Conservation (phyloP, 345 rosid species). For the Tarenaya hassleriana region DNA sequence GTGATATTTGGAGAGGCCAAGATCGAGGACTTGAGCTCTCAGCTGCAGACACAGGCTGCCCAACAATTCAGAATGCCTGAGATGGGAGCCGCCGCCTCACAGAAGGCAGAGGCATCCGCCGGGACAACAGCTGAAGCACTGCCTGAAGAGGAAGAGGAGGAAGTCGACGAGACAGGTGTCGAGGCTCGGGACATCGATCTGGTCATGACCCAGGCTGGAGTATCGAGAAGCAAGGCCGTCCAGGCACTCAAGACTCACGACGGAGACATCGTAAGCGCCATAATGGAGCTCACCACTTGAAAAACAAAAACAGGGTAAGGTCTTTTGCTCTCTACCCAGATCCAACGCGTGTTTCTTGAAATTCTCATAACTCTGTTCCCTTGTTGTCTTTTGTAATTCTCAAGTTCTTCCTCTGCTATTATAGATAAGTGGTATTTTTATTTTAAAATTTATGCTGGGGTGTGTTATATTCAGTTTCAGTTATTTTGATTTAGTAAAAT, state of each 20-base stretch:
- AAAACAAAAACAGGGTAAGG: too few species aligned
- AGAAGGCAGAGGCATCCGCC: constrained; percentile 49
- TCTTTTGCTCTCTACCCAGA: too few species aligned
- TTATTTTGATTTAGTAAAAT: too few species aligned
- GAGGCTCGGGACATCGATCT: constrained; percentile 78
- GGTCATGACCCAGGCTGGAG: too few species aligned
- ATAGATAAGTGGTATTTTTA: too few species aligned
- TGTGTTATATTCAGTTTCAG: too few species aligned
- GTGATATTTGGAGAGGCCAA: too few species aligned
- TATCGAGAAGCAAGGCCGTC: constrained; percentile 63
- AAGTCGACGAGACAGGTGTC: constrained; percentile 63
- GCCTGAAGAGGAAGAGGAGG: constrained; percentile 76
- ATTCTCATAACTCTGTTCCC: too few species aligned
- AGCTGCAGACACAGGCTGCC: constrained; percentile 85
- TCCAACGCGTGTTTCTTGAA: too few species aligned
- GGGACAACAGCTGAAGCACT: constrained; percentile 29
- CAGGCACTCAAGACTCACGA: constrained; percentile 61
- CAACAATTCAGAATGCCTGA: constrained; percentile 88
- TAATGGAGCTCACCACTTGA: constrained; percentile 81
- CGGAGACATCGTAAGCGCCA: constrained; percentile 92
- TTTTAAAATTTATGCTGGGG: too few species aligned
- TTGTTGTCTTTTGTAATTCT: too few species aligned
- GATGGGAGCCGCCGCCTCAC: constrained; percentile 42
- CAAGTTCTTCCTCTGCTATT: too few species aligned
- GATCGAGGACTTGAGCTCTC: constrained; percentile 92